Evolutionary conservation across 306 rosid genomes (phyloP).

Genomic region (Dryas drummondii): DNA sequence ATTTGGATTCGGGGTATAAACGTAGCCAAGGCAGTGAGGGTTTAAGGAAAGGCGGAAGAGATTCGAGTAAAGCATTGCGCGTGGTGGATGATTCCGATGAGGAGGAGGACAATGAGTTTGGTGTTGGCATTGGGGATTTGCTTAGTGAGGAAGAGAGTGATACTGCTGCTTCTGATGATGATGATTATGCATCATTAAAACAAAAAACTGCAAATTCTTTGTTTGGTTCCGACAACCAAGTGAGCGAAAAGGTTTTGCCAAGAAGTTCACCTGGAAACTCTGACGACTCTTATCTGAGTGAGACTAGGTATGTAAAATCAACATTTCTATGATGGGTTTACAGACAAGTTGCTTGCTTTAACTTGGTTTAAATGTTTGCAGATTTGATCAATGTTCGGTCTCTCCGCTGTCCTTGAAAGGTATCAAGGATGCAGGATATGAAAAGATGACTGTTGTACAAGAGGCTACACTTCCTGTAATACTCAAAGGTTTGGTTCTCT

Average conservation of each 20-base stretch:
- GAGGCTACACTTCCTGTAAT: conserved; percentile 94
- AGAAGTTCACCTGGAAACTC: conserved; percentile 43
- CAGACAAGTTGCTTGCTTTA: conserved; percentile 6
- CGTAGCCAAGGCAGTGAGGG: conserved; percentile 17
- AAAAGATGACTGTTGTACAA: conserved; percentile 91
- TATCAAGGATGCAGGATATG: conserved; percentile 89
- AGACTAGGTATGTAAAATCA: conserved; percentile 47
- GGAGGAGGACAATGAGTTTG: conserved; percentile 33
- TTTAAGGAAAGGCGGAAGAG: conserved; percentile 33
- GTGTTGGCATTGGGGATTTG: conserved; percentile 37
- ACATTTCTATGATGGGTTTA: neutral
- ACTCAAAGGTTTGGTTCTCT: conserved; percentile 64
- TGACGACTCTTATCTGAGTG: conserved; percentile 73
- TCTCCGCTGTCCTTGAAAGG: conserved; percentile 80
- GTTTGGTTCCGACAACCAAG: conserved; percentile 41
- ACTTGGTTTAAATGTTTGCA: conserved; percentile 35
- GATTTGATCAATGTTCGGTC: conserved; percentile 77
- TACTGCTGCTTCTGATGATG: conserved; percentile 29
- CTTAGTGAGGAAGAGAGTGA: conserved; percentile 58
- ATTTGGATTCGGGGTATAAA: conserved; percentile 12
- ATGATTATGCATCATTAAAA: conserved; percentile 27
- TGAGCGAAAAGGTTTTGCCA: conserved; percentile 22
- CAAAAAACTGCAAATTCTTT: conserved; percentile 42
- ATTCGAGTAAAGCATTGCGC: conserved; percentile 20
- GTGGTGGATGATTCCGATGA: conserved; percentile 34